Evolutionary conservation across 192 early-diverging fungal species (phyloP).

Genomic region (Entomortierella chlamydospora): DNA sequence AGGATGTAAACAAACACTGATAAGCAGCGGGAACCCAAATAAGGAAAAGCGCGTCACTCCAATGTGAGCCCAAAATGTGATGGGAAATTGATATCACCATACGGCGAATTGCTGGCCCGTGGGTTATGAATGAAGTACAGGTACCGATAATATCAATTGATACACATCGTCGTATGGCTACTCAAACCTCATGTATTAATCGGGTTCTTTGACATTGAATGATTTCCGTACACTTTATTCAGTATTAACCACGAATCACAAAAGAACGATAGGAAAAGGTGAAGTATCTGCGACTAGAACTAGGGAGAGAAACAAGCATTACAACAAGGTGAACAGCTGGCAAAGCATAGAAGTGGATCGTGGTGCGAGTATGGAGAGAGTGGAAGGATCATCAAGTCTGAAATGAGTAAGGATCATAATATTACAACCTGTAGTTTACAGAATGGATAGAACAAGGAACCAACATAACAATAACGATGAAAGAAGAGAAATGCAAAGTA

Average conservation of each 20-base stretch:
- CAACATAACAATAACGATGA: neutral
- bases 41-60: neutral
- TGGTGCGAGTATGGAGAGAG: neutral
- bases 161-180: no score
- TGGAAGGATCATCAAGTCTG: neutral
- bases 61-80: neutral
- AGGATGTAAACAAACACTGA: slow-evolving; percentile 1
- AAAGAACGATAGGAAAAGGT: no score
- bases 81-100: no score
- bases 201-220: no score
- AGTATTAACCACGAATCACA: no score
- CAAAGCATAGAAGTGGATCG: neutral
- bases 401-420: slow-evolving; percentile 2
- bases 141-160: no score
- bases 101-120: slow-evolving; percentile 5
- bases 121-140: no score
- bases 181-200: no score
- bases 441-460: neutral
- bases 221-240: no score
- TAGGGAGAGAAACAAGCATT: no score
- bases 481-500: neutral
- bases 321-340: neutral
- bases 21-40: slow-evolving; percentile 16
- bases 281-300: no score
- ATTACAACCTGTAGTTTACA: slow-evolving; percentile 4